These are phyloP conservation scores for Periconia macrospinosa DNA, from an alignment of 2,329 filamentous ascomycete genomes.

Conservation along the genomic window DNA sequence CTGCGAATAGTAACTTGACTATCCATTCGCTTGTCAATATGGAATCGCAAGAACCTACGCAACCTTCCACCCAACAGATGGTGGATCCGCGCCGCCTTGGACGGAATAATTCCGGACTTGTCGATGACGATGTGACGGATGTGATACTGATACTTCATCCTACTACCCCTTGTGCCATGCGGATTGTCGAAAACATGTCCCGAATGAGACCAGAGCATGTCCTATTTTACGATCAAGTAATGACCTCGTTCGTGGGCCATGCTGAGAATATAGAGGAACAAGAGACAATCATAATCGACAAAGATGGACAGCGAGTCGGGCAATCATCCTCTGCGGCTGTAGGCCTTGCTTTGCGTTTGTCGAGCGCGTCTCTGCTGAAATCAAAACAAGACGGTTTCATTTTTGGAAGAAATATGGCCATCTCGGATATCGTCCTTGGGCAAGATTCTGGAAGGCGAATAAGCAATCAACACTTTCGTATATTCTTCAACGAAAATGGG, in stretches of 20 bases:
- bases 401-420: slow-evolving; percentile 75
- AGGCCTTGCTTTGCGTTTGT: slow-evolving; percentile 80
- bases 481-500: slow-evolving; percentile 84
- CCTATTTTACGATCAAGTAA: slow-evolving; percentile 50
- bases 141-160: slow-evolving; percentile 89
- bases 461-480: slow-evolving; percentile 95
- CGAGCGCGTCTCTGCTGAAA: slow-evolving; percentile 62
- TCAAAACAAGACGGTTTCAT: slow-evolving; percentile 73
- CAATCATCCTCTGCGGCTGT: slow-evolving; percentile 27
- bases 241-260: slow-evolving; percentile 41
- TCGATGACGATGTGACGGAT: slow-evolving; percentile 80
- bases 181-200: slow-evolving; percentile 65
- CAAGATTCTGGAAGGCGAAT: slow-evolving; percentile 70
- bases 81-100: slow-evolving; percentile 80
- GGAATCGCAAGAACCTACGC: slow-evolving; percentile 49
- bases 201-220: slow-evolving; percentile 60
- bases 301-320: slow-evolving; percentile 19
- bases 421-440: slow-evolving; percentile 72
- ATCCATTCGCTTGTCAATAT: slow-evolving; percentile 9
- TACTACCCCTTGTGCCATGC: slow-evolving; percentile 70
- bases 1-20: neutral
- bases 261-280: slow-evolving; percentile 43
- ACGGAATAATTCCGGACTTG: slow-evolving; percentile 79
- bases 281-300: slow-evolving; percentile 54
- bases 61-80: slow-evolving; percentile 74